phyloP scores from a whole-genome alignment of 805 yeast species.

The Osmozyma mogii region DNA sequence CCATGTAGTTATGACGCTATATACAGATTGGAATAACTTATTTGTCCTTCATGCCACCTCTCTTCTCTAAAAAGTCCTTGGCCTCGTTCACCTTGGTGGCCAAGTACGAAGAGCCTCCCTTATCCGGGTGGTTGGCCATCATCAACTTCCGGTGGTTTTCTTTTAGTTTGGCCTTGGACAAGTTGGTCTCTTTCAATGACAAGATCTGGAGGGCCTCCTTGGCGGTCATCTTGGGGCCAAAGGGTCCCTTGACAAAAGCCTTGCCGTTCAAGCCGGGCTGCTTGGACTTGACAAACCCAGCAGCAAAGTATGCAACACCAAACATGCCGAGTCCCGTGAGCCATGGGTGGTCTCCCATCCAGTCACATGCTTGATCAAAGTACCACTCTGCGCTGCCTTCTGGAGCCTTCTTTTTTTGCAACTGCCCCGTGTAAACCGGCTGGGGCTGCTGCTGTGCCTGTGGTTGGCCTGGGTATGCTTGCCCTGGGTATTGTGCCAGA shows the following conservation, averaged over 20 bases:
- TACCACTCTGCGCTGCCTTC: conserved; percentile 51
- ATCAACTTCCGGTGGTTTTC: conserved; percentile 77
- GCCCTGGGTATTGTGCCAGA: conserved; percentile 51
- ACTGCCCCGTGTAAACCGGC: conserved; percentile 29
- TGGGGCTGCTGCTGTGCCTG: conserved; percentile 16
- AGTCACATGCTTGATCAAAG: conserved; percentile 50
- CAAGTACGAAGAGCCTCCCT: conserved; percentile 83
- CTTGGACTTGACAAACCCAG: conserved; percentile 58
- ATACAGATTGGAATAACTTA: no score
- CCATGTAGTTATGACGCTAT: no score
- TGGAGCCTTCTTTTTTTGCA: conserved; percentile 32
- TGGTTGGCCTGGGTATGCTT: conserved; percentile 22
- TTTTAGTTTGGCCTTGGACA: conserved; percentile 58
- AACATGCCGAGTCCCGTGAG: conserved; percentile 64
- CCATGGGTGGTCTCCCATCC: conserved; percentile 72
- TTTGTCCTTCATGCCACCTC: conserved; percentile 44
- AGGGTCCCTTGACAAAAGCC: conserved; percentile 78
- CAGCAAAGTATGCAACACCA: conserved; percentile 52
- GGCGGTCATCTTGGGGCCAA: conserved; percentile 84
- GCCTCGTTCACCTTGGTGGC: conserved; percentile 94
- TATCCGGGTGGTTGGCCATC: conserved; percentile 90
- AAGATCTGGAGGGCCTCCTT: conserved; percentile 84
- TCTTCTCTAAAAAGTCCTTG: conserved; percentile 68
- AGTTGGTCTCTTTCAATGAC: conserved; percentile 59
- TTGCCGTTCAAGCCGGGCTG: conserved; percentile 63